phyloP scores from a whole-genome alignment of 805 yeast genomes.

The Cyberlindnera americana region DNA sequence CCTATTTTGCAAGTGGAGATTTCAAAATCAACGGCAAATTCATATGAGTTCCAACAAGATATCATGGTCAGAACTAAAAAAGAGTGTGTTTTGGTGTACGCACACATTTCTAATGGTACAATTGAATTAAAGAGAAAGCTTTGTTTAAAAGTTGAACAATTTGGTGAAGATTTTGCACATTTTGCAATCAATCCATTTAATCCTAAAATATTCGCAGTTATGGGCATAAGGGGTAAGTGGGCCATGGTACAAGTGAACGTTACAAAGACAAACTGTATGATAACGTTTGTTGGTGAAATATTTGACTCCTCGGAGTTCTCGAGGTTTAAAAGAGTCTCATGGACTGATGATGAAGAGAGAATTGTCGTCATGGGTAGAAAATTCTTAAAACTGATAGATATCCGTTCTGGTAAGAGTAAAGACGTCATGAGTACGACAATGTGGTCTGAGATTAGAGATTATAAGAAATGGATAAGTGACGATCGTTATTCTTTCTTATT shows the following conservation, averaged over 20 bases:
- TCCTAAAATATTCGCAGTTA: conserved; percentile 34
- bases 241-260: conserved; percentile 32
- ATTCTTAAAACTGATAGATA: conserved; percentile 34
- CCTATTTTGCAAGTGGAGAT: conserved; percentile 40
- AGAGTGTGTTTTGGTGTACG: conserved; percentile 33
- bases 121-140: conserved; percentile 6
- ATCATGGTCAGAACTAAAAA: conserved; percentile 38
- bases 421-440: conserved; percentile 30
- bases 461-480: conserved; percentile 27
- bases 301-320: conserved; percentile 50
- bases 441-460: conserved; percentile 38
- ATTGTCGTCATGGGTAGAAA: conserved; percentile 42
- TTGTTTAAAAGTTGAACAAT: conserved; percentile 19
- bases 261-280: background rate
- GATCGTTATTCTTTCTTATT: conserved; percentile 46
- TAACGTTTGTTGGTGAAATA: conserved; percentile 13
- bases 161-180: conserved; percentile 41
- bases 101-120: conserved; percentile 12
- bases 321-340: conserved; percentile 47
- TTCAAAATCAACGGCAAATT: conserved; percentile 24
- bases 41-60: conserved; percentile 26
- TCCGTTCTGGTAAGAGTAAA: conserved; percentile 26
- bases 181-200: conserved; percentile 43
- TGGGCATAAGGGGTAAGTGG: conserved; percentile 54
- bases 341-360: conserved; percentile 36